A percentile compares a stretch with the other conserved stretches of the same genome.
Evolutionary conservation across 805 yeast species (phyloP).

Genomic region (Lipomyces starkeyi): DNA sequence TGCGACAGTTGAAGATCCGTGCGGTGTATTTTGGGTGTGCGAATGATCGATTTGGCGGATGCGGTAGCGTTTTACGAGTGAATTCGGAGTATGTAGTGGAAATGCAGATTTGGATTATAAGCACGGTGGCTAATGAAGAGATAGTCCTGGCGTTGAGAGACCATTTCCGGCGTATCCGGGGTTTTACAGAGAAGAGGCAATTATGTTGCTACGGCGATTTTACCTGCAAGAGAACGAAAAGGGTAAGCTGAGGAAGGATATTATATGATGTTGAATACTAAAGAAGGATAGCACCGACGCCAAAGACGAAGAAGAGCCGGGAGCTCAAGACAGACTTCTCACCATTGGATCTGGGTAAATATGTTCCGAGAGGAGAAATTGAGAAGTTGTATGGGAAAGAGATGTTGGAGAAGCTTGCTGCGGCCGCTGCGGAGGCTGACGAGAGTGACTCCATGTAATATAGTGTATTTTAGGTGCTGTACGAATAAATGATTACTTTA

Average conservation of each 20-base stretch:
- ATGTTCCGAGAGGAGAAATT: conserved; percentile 31
- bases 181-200: conserved; percentile 77
- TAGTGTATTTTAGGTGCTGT: background rate
- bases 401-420: conserved; percentile 7
- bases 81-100: conserved; percentile 51
- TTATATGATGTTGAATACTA: background rate
- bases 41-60: conserved; percentile 95
- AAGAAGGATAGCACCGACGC: conserved; percentile 65
- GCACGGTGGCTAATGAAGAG: background rate
- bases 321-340: conserved; percentile 56
- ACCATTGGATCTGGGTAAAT: conserved; percentile 32
- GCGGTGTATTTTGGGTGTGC: conserved; percentile 89
- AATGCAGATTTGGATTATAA: background rate
- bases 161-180: conserved; percentile 68
- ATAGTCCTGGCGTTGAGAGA: conserved; percentile 28
- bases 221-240: conserved; percentile 83
- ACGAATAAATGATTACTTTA: too few relatives aligned
- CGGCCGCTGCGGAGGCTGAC: background rate
- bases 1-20: conserved; percentile 77
- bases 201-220: conserved; percentile 78
- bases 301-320: conserved; percentile 68
- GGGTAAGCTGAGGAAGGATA: conserved; percentile 15
- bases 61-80: conserved; percentile 79
- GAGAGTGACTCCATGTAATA: conserved; percentile 1
- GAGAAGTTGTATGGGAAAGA: conserved; percentile 46